Base-by-base conservation (phyloP, 2,329 filamentous ascomycete genomes). In the Furcasterigmium sp. region DNA sequence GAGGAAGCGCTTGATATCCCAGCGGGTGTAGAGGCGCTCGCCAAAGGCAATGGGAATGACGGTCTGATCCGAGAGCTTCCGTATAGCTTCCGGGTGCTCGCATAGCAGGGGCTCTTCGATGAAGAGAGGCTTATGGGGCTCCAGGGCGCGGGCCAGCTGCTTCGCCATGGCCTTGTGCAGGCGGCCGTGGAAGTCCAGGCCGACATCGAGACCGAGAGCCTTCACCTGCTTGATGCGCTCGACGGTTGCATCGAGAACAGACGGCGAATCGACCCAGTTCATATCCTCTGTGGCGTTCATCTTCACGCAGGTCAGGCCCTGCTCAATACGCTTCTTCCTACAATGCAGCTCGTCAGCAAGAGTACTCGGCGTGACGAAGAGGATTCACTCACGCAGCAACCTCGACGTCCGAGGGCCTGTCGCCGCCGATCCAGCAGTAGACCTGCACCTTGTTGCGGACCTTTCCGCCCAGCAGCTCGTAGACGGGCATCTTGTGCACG, bases 211-310 rank as follows among this genome's bases (percentile, higher is more conserved):
- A 3, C 81, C 81, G 0, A 84, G 61, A 0, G 68, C 65, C 57
- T 84, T 85, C 23, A 86, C 82, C 0, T 72, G 69, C 56, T 78
- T 75, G 8, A 86, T 64, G 10, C 82, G 70, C 46, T 82, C 74
- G 4, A 85, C 76, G 34, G 74, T 77, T 5, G 72, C 65, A 37
- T 78, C 66, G 0, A 87, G 63, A 0, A 68, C 65, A 0, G 69
- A 63, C 3, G 83, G 82, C 10, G 77, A 78, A 57, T 86, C 83
- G 3, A 86, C 67, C 80, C 81, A 85, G 53, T 77, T 78, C 8
- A 84, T 56, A 51, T 85, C 82, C 56, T 81, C 80, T 2, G 82
- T 85, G 8, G 76, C 82, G 55, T 85, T 85, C 82, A 86, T 85
- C 58, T 85, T 86, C 42, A 85, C 70, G 9, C 72, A 67, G 6